Evolutionary conservation across 179 eudicot genomes (phyloP).

Genomic region (Silene vulgaris): DNA sequence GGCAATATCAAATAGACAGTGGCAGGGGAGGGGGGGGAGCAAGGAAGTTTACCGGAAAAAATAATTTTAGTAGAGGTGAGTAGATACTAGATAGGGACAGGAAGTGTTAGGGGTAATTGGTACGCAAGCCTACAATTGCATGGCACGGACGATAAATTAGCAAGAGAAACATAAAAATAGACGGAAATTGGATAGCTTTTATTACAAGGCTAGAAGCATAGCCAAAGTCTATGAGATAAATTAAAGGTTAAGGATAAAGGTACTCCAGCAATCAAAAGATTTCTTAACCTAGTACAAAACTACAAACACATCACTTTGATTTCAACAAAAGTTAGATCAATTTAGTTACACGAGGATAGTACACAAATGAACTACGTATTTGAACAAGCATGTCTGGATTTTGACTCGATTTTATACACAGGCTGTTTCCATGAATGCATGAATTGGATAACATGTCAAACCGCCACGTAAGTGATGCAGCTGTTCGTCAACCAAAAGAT

Average conservation of each 20-base stretch:
- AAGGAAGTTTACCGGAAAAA: neutral
- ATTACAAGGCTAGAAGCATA: neutral
- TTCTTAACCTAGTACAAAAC: neutral
- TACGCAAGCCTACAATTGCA: neutral
- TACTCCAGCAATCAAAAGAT: neutral
- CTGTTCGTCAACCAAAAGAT: neutral
- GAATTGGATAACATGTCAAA: neutral
- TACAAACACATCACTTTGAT: neutral
- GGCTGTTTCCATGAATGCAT: conserved; percentile 2
- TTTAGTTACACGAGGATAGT: neutral
- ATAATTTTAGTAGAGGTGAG: neutral
- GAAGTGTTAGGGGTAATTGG: neutral
- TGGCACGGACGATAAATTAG: neutral
- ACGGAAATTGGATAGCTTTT: neutral
- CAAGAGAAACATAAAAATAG: neutral
- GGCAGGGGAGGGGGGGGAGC: too few relatives aligned
- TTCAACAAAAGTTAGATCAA: neutral
- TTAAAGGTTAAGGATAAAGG: neutral
- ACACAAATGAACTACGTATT: neutral
- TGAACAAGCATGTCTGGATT: neutral
- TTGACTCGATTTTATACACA: neutral
- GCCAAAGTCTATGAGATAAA: neutral
- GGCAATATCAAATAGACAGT: neutral
- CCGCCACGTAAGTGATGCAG: neutral
- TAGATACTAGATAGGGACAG: neutral